These are phyloP conservation scores for Aspergillus cejpii DNA, from an alignment of 2,329 filamentous ascomycete genomes.

Conservation along the genomic window DNA sequence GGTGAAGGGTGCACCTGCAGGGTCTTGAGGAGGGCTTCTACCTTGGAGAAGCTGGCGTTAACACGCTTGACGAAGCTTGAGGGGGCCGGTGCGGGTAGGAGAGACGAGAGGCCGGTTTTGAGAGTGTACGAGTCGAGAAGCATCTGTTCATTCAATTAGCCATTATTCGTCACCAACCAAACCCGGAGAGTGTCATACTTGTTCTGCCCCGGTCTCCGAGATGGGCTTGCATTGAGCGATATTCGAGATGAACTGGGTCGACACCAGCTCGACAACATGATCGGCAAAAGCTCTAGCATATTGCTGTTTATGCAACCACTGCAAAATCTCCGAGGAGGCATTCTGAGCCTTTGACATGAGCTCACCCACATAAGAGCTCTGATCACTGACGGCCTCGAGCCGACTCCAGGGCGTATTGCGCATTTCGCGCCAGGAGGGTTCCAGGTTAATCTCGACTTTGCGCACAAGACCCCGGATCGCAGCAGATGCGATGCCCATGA, in stretches of 20 bases:
- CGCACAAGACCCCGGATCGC: slow-evolving; percentile 78
- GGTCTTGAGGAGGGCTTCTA: slow-evolving; percentile 91
- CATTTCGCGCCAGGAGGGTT: slow-evolving; percentile 94
- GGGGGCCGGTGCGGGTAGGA: slow-evolving; percentile 53
- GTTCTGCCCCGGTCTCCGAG: slow-evolving; percentile 88
- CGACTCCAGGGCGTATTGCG: slow-evolving; percentile 90
- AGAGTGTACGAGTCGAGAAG: slow-evolving; percentile 80
- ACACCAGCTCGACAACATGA: slow-evolving; percentile 84
- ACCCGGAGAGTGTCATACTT: slow-evolving; percentile 46
- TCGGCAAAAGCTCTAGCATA: slow-evolving; percentile 94
- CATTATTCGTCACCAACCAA: not conserved
- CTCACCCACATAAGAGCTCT: slow-evolving; percentile 84
- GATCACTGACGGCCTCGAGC: slow-evolving; percentile 87
- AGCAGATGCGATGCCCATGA: slow-evolving; percentile 88
- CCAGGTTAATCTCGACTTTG: slow-evolving; percentile 72
- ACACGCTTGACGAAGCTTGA: slow-evolving; percentile 76
- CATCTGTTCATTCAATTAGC: slow-evolving; percentile 55
- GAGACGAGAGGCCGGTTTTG: slow-evolving; percentile 45
- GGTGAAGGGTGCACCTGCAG: slow-evolving; percentile 88
- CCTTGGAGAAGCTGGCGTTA: slow-evolving; percentile 71
- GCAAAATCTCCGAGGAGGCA: slow-evolving; percentile 67
- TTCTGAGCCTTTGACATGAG: slow-evolving; percentile 66
- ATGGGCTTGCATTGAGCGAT: slow-evolving; percentile 86
- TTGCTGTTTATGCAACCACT: slow-evolving; percentile 76
- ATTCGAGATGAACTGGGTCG: slow-evolving; percentile 69